These are phyloP conservation scores for Rhododendron griersonianum DNA, from an alignment of 148 eudicot genomes.

Conservation along the genomic window DNA sequence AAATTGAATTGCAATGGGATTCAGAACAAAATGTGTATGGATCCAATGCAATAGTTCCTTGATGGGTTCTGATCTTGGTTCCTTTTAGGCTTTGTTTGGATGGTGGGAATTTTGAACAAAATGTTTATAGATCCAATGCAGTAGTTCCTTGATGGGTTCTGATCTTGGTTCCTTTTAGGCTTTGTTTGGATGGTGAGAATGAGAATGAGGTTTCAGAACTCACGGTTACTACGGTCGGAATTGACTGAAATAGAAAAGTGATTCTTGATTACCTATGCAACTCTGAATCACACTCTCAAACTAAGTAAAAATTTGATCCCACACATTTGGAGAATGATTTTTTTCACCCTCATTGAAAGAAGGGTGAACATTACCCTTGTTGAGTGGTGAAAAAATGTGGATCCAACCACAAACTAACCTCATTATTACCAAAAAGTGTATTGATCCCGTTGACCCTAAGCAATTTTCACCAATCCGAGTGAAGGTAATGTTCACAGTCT, in stretches of 20 bases:
- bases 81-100: no score
- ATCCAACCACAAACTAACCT: no score
- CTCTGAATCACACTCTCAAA: background rate
- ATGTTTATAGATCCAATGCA: background rate
- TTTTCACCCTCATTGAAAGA: no score
- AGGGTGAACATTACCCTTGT: no score
- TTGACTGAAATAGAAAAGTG: background rate
- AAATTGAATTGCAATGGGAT: background rate
- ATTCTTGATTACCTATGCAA: background rate
- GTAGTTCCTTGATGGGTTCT: background rate
- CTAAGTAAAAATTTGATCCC: background rate
- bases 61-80: background rate
- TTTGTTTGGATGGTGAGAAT: background rate
- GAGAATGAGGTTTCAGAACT: background rate
- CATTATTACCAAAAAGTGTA: no score
- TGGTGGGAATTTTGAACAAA: background rate
- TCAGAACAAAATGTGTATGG: background rate
- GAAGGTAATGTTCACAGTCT: no score
- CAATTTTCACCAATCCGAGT: no score
- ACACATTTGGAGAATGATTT: background rate
- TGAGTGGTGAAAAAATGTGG: no score
- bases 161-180: background rate
- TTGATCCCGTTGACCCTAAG: no score
- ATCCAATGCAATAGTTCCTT: background rate
- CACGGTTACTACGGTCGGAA: background rate